These are phyloP conservation scores for Candida tetrigidarum DNA, from an alignment of 1,139 yeast genomes.

Conservation along the genomic window DNA sequence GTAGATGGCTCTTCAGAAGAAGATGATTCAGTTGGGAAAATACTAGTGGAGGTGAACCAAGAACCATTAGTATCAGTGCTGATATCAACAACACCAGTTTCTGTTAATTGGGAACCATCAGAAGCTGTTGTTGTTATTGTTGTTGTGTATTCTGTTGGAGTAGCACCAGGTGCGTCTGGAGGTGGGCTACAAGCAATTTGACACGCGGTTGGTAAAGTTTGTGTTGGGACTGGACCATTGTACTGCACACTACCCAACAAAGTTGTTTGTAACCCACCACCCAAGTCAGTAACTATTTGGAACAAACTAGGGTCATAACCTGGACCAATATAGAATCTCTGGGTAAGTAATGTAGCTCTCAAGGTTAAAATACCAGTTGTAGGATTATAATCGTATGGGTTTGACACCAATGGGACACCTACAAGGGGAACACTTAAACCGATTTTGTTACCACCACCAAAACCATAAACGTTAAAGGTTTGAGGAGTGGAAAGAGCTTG, in stretches of 20 bases:
- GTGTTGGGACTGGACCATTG: slow-evolving; percentile 23
- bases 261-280: slow-evolving; percentile 17
- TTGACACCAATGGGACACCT: slow-evolving; percentile 1
- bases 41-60: slow-evolving; percentile 11
- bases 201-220: slow-evolving; percentile 20
- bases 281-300: slow-evolving; percentile 20
- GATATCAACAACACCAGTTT: slow-evolving; percentile 2
- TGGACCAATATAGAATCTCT: slow-evolving; percentile 28
- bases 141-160: slow-evolving; percentile 10
- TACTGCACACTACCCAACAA: slow-evolving; percentile 19
- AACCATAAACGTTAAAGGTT: slow-evolving; percentile 34
- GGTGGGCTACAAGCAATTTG: slow-evolving; percentile 14
- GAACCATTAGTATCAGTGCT: slow-evolving; percentile 6
- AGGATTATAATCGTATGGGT: slow-evolving; percentile 18
- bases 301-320: slow-evolving; percentile 22
- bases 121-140: neutral
- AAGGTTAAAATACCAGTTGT: slow-evolving; percentile 27
- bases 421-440: slow-evolving; percentile 25
- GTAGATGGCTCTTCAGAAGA: too few relatives aligned
- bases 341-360: slow-evolving; percentile 13
- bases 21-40: slow-evolving; percentile 12
- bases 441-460: slow-evolving; percentile 34
- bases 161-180: slow-evolving; percentile 23
- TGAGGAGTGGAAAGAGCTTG: slow-evolving; percentile 22
- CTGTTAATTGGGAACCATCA: neutral